phyloP scores from a whole-genome alignment of 176 grass and related monocot genomes.

The Poa annua region DNA sequence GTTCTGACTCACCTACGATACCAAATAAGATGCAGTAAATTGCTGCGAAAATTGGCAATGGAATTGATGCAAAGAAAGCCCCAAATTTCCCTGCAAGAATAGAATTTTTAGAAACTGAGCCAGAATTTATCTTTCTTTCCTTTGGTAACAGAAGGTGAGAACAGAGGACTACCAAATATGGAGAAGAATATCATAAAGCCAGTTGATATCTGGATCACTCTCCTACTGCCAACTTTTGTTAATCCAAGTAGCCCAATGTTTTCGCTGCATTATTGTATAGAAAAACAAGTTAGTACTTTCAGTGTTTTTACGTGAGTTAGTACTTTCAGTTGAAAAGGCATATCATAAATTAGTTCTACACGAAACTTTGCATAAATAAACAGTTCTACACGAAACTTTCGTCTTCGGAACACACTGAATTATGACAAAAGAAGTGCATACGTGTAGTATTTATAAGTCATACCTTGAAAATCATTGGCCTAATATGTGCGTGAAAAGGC shows the following conservation, averaged over 20 bases:
- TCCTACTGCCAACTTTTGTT: slow-evolving; percentile 91
- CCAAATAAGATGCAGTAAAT: slow-evolving; percentile 93
- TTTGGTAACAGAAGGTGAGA: slow-evolving; percentile 32
- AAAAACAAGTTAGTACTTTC: background rate
- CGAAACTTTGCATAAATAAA: background rate
- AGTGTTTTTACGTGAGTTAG: background rate
- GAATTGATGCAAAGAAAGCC: slow-evolving; percentile 96
- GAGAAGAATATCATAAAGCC: slow-evolving; percentile 99
- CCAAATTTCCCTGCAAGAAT: slow-evolving; percentile 88
- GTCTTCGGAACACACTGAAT: slow-evolving; percentile 12
- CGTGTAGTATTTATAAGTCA: too few species aligned
- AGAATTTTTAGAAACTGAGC: slow-evolving; percentile 33
- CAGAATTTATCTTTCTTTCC: slow-evolving; percentile 13
- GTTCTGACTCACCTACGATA: slow-evolving; percentile 72
- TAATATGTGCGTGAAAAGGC: background rate
- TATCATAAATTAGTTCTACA: slow-evolving; percentile 24
- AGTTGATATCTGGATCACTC: slow-evolving; percentile 91
- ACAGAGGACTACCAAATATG: slow-evolving; percentile 74
- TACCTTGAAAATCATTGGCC: too few species aligned
- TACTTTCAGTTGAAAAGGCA: background rate
- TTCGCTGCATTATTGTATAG: slow-evolving; percentile 59
- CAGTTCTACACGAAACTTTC: slow-evolving; percentile 5
- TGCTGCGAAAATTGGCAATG: slow-evolving; percentile 89
- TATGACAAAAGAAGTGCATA: background rate
- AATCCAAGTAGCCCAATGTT: slow-evolving; percentile 92